Base-by-base conservation (phyloP, 2,329 filamentous ascomycete genomes). In the Verticillium isaacii region DNA sequence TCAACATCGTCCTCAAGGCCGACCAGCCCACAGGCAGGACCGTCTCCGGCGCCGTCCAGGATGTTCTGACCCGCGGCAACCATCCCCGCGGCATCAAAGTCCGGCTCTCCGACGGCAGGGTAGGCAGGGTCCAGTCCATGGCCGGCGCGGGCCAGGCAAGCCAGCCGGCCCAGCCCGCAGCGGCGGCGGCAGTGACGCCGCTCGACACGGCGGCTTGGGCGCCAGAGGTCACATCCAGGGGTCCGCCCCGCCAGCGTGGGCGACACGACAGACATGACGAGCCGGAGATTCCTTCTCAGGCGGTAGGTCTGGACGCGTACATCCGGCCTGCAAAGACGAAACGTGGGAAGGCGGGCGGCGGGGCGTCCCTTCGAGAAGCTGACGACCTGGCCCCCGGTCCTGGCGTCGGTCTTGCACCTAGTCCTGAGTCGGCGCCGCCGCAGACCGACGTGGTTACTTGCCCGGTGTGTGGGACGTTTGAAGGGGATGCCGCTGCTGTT, bases 1-100 rank as follows among this genome's bases (percentile, higher is more conserved):
- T 93, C 60, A 89, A 87, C 57, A 91, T 94, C 61, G 80, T 93
- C 1, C 80, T 93, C 36, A 94, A 94, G 69, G 80, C 83, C 64
- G 90, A 94, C 73, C 91, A 94, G 71, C 84, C 84, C 1, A 92
- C 89, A 0, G 91, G 90, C 7, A 82, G 83, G 56, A 87, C 91
- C 68, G 90, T 92, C 1, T 78, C 80, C 55, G 91, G 91, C 29
- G 74, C 80, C 5, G 85, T 94, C 1, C 80, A 82, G 59, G 85
- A 92, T 56, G 73, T 93, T 0, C 79, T 94, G 57, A 93, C 90
- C 2, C 79, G 84, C 1, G 89, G 89, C 32, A 85, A 93, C 67
- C 91, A 94, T 68, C 89, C 89, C 2, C 82, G 89, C 11, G 91
- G 91, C 39, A 91, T 93, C 77, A 94, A 93, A 73, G 90, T 93